Percentiles rank a stretch among this genome's conserved stretches.
Evolutionary conservation across 352 stramenopile genomes (phyloP).

Genomic region (Globisporangium nodosum): DNA sequence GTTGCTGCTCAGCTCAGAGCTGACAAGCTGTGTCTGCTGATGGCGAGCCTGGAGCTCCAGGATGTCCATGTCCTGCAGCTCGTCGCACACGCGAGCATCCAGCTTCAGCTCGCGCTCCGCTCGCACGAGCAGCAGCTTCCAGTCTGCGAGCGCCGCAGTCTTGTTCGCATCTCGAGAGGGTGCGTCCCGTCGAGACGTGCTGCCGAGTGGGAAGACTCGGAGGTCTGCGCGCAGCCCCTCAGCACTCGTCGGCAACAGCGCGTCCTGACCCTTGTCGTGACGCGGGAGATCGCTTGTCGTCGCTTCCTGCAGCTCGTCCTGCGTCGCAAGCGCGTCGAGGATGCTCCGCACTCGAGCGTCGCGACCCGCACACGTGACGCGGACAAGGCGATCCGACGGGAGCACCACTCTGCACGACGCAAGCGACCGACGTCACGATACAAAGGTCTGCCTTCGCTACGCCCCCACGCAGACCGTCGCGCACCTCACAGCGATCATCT

Average conservation of each 20-base stretch:
- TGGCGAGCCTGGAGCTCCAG: constrained; percentile 20
- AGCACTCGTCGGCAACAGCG: background rate
- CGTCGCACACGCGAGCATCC: constrained; percentile 11
- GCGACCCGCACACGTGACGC: constrained; percentile 17
- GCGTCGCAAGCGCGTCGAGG: background rate
- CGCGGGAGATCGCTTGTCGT: too few species aligned
- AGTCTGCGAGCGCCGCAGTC: background rate
- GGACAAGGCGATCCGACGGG: constrained; percentile 28
- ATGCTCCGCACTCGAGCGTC: background rate
- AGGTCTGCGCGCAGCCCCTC: background rate
- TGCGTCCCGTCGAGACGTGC: background rate
- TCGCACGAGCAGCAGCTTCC: constrained; percentile 5
- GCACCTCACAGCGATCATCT: too few species aligned
- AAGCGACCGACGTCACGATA: background rate
- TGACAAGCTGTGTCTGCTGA: background rate
- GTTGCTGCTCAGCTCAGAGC: too few species aligned
- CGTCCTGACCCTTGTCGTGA: background rate
- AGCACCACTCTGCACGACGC: constrained; percentile 23
- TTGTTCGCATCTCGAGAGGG: background rate
- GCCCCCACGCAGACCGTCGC: too few species aligned
- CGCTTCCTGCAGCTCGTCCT: background rate
- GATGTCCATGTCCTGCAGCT: constrained; percentile 27
- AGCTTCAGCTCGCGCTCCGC: constrained; percentile 10
- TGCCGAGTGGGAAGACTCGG: background rate
- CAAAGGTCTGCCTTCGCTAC: background rate